These are phyloP conservation scores for Nymphaea colorata DNA, from an alignment of 164 flowering plant genomes.

Conservation along the genomic window DNA sequence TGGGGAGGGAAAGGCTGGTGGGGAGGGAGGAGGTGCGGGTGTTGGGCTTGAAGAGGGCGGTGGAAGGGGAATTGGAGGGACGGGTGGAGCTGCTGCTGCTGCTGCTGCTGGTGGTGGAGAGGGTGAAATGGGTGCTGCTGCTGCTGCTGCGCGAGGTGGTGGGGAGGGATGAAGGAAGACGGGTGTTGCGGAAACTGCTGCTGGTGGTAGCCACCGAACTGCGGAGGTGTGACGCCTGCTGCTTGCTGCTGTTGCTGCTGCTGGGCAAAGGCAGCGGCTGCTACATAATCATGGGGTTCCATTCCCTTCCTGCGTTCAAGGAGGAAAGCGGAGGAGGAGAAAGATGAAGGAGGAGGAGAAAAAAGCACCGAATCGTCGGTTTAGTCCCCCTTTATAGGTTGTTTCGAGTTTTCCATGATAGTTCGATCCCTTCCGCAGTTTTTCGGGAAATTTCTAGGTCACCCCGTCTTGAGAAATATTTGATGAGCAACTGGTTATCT, in stretches of 20 bases:
- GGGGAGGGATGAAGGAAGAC: constrained; percentile 19
- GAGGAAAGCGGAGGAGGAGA: no score
- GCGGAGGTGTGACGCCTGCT: background rate
- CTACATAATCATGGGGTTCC: constrained; percentile 46
- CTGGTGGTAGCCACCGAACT: constrained; percentile 42
- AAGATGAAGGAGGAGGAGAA: no score
- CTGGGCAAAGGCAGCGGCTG: constrained; percentile 49
- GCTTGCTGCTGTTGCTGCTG: constrained; percentile 51
- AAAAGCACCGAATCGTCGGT: no score
- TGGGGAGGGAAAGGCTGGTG: constrained; percentile 54
- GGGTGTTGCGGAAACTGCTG: constrained; percentile 36
- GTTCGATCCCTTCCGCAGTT: no score
- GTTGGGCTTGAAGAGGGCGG: constrained; percentile 31
- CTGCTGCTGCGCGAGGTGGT: constrained; percentile 57
- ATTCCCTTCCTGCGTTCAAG: background rate
- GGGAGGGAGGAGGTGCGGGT: constrained; percentile 54
- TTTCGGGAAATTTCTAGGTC: no score
- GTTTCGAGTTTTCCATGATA: no score
- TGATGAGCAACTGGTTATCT: no score
- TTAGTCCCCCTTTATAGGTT: no score
- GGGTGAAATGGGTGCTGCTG: constrained; percentile 46
- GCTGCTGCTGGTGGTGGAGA: constrained; percentile 57
- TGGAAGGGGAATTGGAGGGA: constrained; percentile 32
- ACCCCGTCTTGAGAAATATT: no score
- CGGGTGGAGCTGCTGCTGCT: constrained; percentile 26